Evolutionary conservation across 1,139 yeast genomes (phyloP).

Genomic region (Geotrichum bryndzae): DNA sequence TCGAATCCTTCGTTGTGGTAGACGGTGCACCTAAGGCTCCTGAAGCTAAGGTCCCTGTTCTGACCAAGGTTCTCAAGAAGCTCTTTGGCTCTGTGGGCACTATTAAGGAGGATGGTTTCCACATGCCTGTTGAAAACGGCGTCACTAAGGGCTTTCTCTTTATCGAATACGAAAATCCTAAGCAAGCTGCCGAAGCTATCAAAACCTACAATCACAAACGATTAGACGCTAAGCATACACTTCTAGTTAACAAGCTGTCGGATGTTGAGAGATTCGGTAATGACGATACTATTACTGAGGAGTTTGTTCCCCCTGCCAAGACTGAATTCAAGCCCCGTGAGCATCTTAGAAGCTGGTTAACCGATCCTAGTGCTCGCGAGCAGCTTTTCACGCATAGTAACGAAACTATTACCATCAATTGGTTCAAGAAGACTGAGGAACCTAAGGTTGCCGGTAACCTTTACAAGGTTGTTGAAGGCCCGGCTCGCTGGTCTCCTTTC

Average conservation of each 20-base stretch:
- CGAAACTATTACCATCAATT: slow-evolving; percentile 76
- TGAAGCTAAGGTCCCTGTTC: slow-evolving; percentile 75
- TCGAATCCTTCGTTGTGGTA: slow-evolving; percentile 77
- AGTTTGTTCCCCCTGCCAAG: slow-evolving; percentile 63
- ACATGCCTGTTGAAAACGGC: slow-evolving; percentile 70
- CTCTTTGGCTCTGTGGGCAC: slow-evolving; percentile 69
- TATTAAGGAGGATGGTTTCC: slow-evolving; percentile 59
- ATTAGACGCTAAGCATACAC: slow-evolving; percentile 87
- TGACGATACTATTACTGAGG: slow-evolving; percentile 57
- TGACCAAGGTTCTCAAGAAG: slow-evolving; percentile 80
- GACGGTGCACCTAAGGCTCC: slow-evolving; percentile 98
- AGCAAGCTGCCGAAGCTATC: slow-evolving; percentile 72
- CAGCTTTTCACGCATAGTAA: slow-evolving; percentile 77
- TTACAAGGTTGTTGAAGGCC: slow-evolving; percentile 78
- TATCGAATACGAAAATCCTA: slow-evolving; percentile 67
- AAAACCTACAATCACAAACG: slow-evolving; percentile 80
- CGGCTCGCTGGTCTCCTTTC: slow-evolving; percentile 86
- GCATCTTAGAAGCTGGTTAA: slow-evolving; percentile 84
- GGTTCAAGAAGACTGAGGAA: slow-evolving; percentile 73
- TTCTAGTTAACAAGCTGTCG: slow-evolving; percentile 72
- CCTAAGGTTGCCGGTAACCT: slow-evolving; percentile 79
- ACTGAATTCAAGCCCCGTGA: slow-evolving; percentile 71
- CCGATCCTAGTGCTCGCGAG: slow-evolving; percentile 85
- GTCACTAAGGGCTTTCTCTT: slow-evolving; percentile 84
- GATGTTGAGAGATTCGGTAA: slow-evolving; percentile 81